Base-by-base conservation (phyloP, 2,329 filamentous ascomycete species). In the Thelonectria rubi region DNA sequence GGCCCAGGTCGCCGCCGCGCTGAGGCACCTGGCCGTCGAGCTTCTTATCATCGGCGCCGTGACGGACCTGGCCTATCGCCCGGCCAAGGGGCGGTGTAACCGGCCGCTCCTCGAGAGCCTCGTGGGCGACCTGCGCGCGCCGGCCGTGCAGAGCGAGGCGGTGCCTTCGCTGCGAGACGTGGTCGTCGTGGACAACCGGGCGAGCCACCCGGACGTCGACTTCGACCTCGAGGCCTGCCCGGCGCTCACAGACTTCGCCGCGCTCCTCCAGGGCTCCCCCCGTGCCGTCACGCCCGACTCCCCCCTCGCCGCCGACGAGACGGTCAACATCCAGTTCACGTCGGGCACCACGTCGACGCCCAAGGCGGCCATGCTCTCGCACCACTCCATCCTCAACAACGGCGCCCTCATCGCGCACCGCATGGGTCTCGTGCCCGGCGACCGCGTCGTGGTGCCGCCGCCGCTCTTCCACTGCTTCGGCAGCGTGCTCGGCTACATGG, bases 311-410 rank as follows among this genome's bases (percentile, higher is more conserved):
- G 82, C 88, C 0, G 75, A 86, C 63, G 94, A 98, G 52, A 88
- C 91, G 2, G 89, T 96, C 67, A 98, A 97, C 74, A 97, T 98
- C 66, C 94, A 98, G 76, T 98, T 98, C 80, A 99, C 95, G 0
- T 94, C 91, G 0, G 95, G 94, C n/a, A 98, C 95, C 0, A 98
- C 95, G 0, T 92, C 91, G 1, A 83, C 86, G 72, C 94, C 94
- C 20, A 98, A 98, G 79, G 95, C 95, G 0, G 94, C 94, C 1
- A 96, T 93, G 80, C 84, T 99, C 32, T 89, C 87, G 0, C 94
- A 98, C 78, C 85, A 84, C 3, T 89, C 86, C n/a, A 94, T 98
- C 65, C 83, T 99, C 63, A 99, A 98, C 78, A 98, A 98, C 74
- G 95, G 94, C 32, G 83, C 85, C 26, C 87, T 93, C 57, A 96